Evolutionary conservation across 331 rosid genomes (phyloP).

Genomic region (Rosa hybrid): DNA sequence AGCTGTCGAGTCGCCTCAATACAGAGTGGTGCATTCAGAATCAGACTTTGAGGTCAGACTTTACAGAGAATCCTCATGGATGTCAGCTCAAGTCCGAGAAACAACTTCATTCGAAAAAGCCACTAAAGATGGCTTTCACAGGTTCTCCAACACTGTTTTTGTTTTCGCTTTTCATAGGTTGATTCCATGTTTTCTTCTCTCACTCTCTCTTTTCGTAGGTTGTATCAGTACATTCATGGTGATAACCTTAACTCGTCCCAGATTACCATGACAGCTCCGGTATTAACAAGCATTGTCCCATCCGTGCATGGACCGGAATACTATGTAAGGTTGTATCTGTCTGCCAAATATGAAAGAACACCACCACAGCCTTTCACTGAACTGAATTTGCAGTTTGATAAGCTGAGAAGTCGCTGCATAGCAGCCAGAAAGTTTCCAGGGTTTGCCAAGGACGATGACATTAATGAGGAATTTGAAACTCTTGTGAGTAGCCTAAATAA

Average conservation of each 20-base stretch:
- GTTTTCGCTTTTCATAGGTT: neutral
- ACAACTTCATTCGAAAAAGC: slow-evolving; percentile 57
- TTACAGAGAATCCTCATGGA: slow-evolving; percentile 63
- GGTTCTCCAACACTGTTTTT: slow-evolving; percentile 36
- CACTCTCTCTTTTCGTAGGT: slow-evolving; percentile 33
- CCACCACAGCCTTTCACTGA: slow-evolving; percentile 58
- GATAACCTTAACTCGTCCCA: slow-evolving; percentile 46
- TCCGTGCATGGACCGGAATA: slow-evolving; percentile 29
- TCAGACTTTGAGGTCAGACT: slow-evolving; percentile 74
- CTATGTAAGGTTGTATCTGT: slow-evolving; percentile 43
- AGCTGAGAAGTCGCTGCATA: slow-evolving; percentile 55
- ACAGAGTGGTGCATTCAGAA: slow-evolving; percentile 44
- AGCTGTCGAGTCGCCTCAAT: slow-evolving; percentile 56
- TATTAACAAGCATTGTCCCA: slow-evolving; percentile 48
- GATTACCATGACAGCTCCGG: slow-evolving; percentile 58
- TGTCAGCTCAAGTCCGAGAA: slow-evolving; percentile 55
- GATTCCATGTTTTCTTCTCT: neutral
- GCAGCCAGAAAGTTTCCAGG: slow-evolving; percentile 68
- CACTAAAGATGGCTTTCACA: slow-evolving; percentile 69
- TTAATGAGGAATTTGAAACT: slow-evolving; percentile 46
- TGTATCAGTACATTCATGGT: slow-evolving; percentile 71
- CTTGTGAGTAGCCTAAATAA: slow-evolving; percentile 49
- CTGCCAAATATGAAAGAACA: slow-evolving; percentile 31
- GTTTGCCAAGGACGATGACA: slow-evolving; percentile 62
- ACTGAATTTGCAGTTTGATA: slow-evolving; percentile 48